A percentile compares a stretch with the other conserved stretches of the same genome.
phyloP scores from a whole-genome alignment of 371 early-diverging fungal genomes.

The Parasitella parasitica region DNA sequence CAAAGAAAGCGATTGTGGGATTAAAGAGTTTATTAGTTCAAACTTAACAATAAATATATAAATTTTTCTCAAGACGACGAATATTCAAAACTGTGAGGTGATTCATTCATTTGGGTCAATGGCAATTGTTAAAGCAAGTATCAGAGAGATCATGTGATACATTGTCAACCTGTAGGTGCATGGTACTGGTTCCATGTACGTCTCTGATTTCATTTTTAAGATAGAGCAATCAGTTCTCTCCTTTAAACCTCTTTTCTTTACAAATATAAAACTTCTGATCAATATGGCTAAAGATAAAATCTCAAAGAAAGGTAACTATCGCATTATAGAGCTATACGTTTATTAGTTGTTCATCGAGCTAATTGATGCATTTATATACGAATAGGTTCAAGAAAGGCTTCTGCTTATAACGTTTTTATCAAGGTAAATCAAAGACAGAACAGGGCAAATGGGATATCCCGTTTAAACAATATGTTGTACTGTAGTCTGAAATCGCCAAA shows the following conservation, averaged over 20 bases:
- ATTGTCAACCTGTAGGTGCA: neutral
- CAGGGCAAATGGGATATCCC: too few relatives aligned
- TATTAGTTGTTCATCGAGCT: neutral
- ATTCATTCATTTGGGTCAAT: neutral
- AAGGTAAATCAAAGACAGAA: slow-evolving; percentile 19
- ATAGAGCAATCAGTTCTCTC: slow-evolving; percentile 1
- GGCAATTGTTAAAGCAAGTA: neutral
- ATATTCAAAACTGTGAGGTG: too few relatives aligned
- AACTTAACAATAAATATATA: slow-evolving; percentile 7
- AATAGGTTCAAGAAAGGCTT: slow-evolving; percentile 37
- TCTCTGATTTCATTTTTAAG: neutral
- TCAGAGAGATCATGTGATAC: neutral
- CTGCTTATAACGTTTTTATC: slow-evolving; percentile 57
- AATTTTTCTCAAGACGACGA: too few relatives aligned
- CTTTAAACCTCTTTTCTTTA: slow-evolving; percentile 3
- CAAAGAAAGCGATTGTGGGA: slow-evolving; percentile 17
- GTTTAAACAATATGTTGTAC: neutral
- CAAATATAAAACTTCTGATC: neutral
- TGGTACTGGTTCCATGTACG: neutral
- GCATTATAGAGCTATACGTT: neutral
- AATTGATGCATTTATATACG: neutral
- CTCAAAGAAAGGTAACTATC: neutral
- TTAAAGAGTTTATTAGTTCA: slow-evolving; percentile 21
- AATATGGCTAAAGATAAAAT: slow-evolving; percentile 11
- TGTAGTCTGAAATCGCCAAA: slow-evolving; percentile 48